Conservation (phyloP, 768 basidiomycete species). For the Tubosaeta sp. region DNA sequence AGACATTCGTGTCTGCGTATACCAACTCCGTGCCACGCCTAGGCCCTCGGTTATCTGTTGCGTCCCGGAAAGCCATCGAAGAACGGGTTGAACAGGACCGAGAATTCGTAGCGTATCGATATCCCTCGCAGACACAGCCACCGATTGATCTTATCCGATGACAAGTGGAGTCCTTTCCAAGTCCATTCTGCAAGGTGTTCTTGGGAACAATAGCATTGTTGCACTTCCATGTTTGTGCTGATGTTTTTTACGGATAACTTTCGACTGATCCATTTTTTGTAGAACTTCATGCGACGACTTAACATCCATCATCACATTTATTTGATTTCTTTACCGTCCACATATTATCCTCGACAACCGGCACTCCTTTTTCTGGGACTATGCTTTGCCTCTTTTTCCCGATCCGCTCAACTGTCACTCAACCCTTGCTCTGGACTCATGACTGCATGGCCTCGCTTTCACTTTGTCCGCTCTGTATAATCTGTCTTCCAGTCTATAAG, state of each 20-base stretch:
- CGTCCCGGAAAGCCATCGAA: slow-evolving; percentile 68
- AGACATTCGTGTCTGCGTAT: slow-evolving; percentile 41
- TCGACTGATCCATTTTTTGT: slow-evolving; percentile 12
- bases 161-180: slow-evolving; percentile 6
- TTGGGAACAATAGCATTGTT: slow-evolving; percentile 3
- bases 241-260: slow-evolving; percentile 6
- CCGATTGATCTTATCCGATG: slow-evolving; percentile 58
- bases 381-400: slow-evolving; percentile 13
- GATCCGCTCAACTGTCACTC: slow-evolving; percentile 10
- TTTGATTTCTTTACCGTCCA: slow-evolving; percentile 10
- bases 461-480: slow-evolving; percentile 13
- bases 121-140: slow-evolving; percentile 70
- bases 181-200: not conserved
- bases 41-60: slow-evolving; percentile 55
- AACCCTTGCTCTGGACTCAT: slow-evolving; percentile 26
- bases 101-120: slow-evolving; percentile 84
- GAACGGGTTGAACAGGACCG: slow-evolving; percentile 80
- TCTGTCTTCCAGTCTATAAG: slow-evolving; percentile 5
- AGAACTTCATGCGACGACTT: slow-evolving; percentile 14
- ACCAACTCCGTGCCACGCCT: slow-evolving; percentile 47
- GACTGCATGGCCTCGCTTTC: slow-evolving; percentile 18
- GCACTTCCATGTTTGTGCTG: slow-evolving; percentile 1
- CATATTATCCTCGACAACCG: slow-evolving; percentile 16
- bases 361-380: slow-evolving; percentile 27
- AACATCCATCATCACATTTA: slow-evolving; percentile 19